A percentile compares a stretch with the other conserved stretches of the same genome.
phyloP scores from a whole-genome alignment of 2,329 filamentous ascomycete genomes.

The Aspergillus proliferans region DNA sequence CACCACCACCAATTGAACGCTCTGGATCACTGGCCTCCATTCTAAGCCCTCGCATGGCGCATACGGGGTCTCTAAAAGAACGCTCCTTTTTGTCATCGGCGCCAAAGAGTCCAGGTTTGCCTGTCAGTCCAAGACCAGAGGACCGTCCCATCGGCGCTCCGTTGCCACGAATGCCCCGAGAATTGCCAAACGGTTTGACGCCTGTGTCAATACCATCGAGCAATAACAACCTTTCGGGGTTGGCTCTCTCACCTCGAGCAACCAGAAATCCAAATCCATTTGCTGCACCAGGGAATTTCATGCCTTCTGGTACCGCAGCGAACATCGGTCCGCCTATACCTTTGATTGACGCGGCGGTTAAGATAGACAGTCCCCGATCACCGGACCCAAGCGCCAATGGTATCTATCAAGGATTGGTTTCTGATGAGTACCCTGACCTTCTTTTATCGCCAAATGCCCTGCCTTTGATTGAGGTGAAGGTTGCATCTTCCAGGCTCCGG shows the following conservation, averaged over 20 bases:
- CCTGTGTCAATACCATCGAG: conserved; percentile 66
- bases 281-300: conserved; percentile 19
- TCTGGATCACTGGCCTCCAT: conserved; percentile 26
- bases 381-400: conserved; percentile 30
- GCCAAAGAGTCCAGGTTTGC: conserved; percentile 58
- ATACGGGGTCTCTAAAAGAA: conserved; percentile 24
- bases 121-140: conserved; percentile 55
- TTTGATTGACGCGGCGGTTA: conserved; percentile 32
- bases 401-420: conserved; percentile 71
- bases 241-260: conserved; percentile 64
- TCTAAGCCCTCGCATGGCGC: conserved; percentile 21
- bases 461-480: conserved; percentile 75
- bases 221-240: conserved; percentile 38
- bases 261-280: conserved; percentile 68
- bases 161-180: conserved; percentile 51
- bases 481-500: conserved; percentile 90
- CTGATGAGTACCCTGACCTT: conserved; percentile 80
- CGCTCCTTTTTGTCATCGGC: conserved; percentile 41
- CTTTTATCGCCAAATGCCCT: conserved; percentile 83
- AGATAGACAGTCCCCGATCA: conserved; percentile 28
- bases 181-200: conserved; percentile 42
- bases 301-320: not conserved
- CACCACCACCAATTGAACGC: conserved; percentile 17
- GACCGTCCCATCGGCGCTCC: conserved; percentile 57
- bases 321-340: conserved; percentile 17